A percentile compares a stretch with the other conserved stretches of the same genome.
Conservation (phyloP, 2,329 filamentous ascomycete genomes). For the Scytalidium sp. region DNA sequence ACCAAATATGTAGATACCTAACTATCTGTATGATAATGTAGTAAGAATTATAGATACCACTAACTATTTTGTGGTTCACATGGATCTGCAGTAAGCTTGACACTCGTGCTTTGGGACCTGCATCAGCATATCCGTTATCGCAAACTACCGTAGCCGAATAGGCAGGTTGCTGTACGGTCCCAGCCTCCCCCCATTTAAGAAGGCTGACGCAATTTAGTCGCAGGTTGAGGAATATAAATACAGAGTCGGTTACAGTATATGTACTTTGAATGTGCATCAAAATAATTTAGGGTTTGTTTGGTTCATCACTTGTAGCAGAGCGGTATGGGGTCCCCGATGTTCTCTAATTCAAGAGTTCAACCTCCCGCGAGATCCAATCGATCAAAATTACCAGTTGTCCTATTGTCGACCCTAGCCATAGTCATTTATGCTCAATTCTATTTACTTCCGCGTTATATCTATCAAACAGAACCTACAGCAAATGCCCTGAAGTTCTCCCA, state of each 20-base stretch:
- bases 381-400: constrained; percentile 11
- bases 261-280: background rate
- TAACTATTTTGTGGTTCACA: no score
- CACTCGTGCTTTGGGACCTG: no score
- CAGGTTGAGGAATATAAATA: background rate
- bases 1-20: no score
- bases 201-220: no score
- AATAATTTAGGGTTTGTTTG: background rate
- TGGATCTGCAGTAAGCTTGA: no score
- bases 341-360: background rate
- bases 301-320: no score
- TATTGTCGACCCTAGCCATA: constrained; percentile 14
- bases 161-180: background rate
- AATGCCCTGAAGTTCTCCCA: constrained; percentile 14
- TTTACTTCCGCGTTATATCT: constrained; percentile 21
- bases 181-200: background rate
- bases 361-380: background rate
- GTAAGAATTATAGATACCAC: no score
- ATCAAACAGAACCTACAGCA: constrained; percentile 7
- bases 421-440: constrained; percentile 20
- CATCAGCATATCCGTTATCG: no score
- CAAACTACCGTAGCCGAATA: no score
- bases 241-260: background rate
- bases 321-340: background rate
- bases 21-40: no score